Base-by-base conservation (phyloP, 139 green algal genomes). In the Coelastrella sp. region DNA sequence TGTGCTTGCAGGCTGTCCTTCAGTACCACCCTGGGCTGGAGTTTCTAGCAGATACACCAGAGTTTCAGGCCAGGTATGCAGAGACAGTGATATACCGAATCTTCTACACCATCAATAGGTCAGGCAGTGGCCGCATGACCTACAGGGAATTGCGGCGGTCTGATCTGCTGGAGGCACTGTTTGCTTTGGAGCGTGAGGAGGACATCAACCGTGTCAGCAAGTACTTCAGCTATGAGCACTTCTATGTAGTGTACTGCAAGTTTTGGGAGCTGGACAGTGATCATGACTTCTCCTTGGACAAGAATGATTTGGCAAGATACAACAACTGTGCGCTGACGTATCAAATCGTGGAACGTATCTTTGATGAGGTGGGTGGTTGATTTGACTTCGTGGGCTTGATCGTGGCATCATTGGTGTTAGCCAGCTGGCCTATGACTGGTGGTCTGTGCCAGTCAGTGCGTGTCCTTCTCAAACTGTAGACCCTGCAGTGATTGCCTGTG, bases 241-340 rank as follows among this genome's bases (percentile, higher is more conserved):
- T 99, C 84, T 99, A 99, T 87, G 97, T 99, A 43, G 96, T 99
- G 73, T 99, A 99, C 91, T 99, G 97, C 96, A 99, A 99, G 92
- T 99, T 99, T 83, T 99, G 97, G 97, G 97, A 99, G 92, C 94
- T 99, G 43, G 97, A 99, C 90, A 91, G 81, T 11, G 97, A 99
- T 91, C 97, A 99, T 89, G 97, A 99, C 90, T 99, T 99, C 85
- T 80, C 96, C 30, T 93, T 99, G 41, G 94, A 95, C 68, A 89
- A 92, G 57, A 94, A 98, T 13, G 97, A 99, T 86, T 89, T 99
- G 62, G 90, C 98, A 72, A 91, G 96, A 62, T 99, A 99, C 88
- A 94, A 94, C 85, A 96, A 99, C 89, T 91, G 89, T 76, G 94
- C 94, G 23, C 92, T 99, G 43, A 98, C 96, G 3, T 99, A 96